Base-by-base conservation (phyloP, 2,329 filamentous ascomycete species). In the Xylaria sp. region DNA sequence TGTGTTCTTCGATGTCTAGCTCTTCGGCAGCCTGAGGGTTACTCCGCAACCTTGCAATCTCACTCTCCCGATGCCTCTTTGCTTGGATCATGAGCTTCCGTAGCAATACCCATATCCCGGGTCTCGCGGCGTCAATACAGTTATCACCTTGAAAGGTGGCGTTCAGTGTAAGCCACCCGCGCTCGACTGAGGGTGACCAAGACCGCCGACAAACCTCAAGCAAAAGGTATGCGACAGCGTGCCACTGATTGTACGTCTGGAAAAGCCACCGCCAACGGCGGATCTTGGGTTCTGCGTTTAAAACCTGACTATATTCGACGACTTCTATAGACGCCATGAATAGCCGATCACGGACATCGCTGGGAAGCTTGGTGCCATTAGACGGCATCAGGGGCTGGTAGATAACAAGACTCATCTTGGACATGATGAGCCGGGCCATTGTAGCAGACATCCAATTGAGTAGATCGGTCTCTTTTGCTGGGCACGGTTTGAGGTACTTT, bases 201-300 rank as follows among this genome's bases (percentile, higher is more conserved):
- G 83, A 81, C 1, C 85, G 80, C 6, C 83, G 81, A 15, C 81
- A 82, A 0, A 84, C 77, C 72, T 88, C 85, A 13, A 88, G 80
- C 33, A 89, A 72, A 0, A 88, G 79, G 71, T 86, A 89, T 0
- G 86, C 85, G 3, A 88, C 82, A 4, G 87, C 85, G 70, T 88
- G 83, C 86, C 87, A 89, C 67, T 88, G 86, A 0, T 84, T 86
- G 74, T 88, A 88, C 0, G 85, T 87, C 72, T 88, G 84, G 75
- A 87, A 88, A 6, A 88, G 78, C 87, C 87, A 89, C 20, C 85
- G 84, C 83, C 85, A 88, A 56, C 84, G 83, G 10, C 81, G 81
- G 62, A 81, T 83, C 17, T 78, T 79, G 2, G 79, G 77, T 64
- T 89, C 85, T 2, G 81, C 78, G 60, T 86, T 87, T n/a, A 89